Base-by-base conservation (phyloP, 305 asterid genomes). In the Rubia tinctorum region DNA sequence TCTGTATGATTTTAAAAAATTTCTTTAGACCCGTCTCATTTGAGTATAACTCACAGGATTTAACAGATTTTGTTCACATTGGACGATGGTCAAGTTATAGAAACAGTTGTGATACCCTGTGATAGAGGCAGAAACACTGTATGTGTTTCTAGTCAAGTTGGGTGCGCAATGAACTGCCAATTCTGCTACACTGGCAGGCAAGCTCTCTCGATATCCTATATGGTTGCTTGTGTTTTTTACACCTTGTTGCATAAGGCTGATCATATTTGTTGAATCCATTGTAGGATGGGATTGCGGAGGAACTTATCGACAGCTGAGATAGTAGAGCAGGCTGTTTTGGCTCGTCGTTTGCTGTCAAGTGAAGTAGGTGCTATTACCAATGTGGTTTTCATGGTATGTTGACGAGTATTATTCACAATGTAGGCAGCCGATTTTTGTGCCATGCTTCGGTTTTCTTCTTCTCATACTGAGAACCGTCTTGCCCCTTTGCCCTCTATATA, bases 61-160 rank as follows among this genome's bases (percentile, higher is more conserved):
- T 85, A 82, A 76, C 99, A 94, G 97, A 94, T 94, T 56, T 80
- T 94, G 81, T 91, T 91, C 84, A 77, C 87, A 59, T 83, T 94
- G 92, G 94, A 88, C 67, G 98, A 89, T 75, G 96, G 91, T 55
- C 85, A 88, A 68, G 89, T 89, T 72, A 92, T 94, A 71, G 98
- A 94, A 85, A 90, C 98, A 6, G 98, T 94, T 23, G 91, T 91
- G 70, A 91, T 89, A 75, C 99, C 97, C 81, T 90, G 97, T 68
- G 89, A 69, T 8, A 79, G 93, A 72, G 97, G 98, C 63, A 92
- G 98, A 73, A 94, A 84, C 75, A 94, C 99, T 30, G 95, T 91
- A n/a, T 94, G 99, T 62, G 86, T 94, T 79, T 94, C 99, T 60
- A 91, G 98, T 86, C 99, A 94, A 88, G 99, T 94, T 69, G 97